Evolutionary conservation across 441 rosid genomes (phyloP), one percentile per base, ranked within the genome.

Genomic region (Populus trichocarpa): DNA sequence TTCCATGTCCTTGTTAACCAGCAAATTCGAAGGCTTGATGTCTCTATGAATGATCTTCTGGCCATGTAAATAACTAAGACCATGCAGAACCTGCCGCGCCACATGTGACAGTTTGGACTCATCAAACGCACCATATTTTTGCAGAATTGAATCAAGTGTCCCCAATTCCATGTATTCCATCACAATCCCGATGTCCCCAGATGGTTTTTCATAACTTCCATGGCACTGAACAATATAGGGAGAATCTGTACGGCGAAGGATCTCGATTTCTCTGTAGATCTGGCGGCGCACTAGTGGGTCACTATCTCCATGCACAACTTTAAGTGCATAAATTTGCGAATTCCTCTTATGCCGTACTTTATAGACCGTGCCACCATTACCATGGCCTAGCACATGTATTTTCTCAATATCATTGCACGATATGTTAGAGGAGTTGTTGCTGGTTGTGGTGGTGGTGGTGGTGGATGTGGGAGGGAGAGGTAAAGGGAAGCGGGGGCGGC

Each of bases 81-180:
- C 99, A 33, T 78, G 84, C 1, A 93, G 87, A n/a, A 92, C 92
- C 76, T 93, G 94, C 8, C 82, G 75, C 1, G 96, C 96, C 6
- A 92, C 84, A 12, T 83, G 78, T 1, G 92, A 85, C n/a, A 95
- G 88, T 0, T 71, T 67, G 1, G 66, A 18, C 82, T 95, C 99
- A 2, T 90, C 68, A 40, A 93, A 89, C 11, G 84, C 85, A 0
- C 96, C 96, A 13, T 84, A 68, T 2, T 63, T 36, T 2, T 80
- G 68, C 7, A 89, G 81, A 5, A 95, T 80, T 1, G 92, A 77
- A 11, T 95, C 95, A 0, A 95, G 78, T 0, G 95, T 86, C 8
- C 98, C 99, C 0, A 81, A 81, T 71, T 93, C 96, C 99, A 95
- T 92, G 80, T 89, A 80, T 84, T 95, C 99, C 97, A 95, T 89